phyloP scores from a whole-genome alignment of 106 monocot species.

The Ottelia alismoides region DNA sequence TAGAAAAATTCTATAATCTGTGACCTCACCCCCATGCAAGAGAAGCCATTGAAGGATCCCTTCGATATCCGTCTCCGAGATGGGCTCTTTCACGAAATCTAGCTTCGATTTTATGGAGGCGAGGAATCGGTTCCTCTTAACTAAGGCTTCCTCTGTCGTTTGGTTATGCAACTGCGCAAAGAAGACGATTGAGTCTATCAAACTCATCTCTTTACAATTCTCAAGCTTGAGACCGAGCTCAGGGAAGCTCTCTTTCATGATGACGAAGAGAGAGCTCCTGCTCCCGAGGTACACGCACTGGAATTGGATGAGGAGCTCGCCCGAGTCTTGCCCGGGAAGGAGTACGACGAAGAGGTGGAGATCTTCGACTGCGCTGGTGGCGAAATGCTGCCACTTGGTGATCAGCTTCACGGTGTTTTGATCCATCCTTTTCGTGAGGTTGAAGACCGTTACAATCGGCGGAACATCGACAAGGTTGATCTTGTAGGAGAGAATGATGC shows the following conservation, averaged over 20 bases:
- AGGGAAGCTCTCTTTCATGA: background rate
- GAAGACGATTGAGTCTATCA: constrained; percentile 3
- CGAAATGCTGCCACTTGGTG: background rate
- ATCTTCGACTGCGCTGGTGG: constrained; percentile 1
- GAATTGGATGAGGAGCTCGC: constrained; percentile 4
- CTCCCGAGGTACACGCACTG: background rate
- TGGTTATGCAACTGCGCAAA: constrained; percentile 2
- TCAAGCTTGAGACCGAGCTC: background rate
- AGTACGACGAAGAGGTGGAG: constrained; percentile 1
- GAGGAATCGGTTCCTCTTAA: constrained; percentile 2
- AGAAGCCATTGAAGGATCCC: background rate
- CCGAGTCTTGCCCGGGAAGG: constrained; percentile 2
- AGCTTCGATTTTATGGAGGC: constrained; percentile 16
- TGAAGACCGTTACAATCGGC: constrained; percentile 4
- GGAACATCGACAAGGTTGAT: background rate
- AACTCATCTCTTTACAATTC: constrained; percentile 2
- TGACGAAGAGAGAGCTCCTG: background rate
- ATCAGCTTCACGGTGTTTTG: background rate
- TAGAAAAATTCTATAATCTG: constrained; percentile 3
- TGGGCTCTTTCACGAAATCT: constrained; percentile 21
- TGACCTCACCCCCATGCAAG: constrained; percentile 2
- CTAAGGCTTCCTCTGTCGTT: background rate
- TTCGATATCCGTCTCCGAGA: constrained; percentile 4
- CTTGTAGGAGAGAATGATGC: constrained; percentile 3
- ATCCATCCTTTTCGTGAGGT: background rate